Percentiles rank a stretch among this genome's conserved stretches.
Evolutionary conservation across 768 basidiomycete genomes (phyloP).

Genomic region (Suillus brevipes): DNA sequence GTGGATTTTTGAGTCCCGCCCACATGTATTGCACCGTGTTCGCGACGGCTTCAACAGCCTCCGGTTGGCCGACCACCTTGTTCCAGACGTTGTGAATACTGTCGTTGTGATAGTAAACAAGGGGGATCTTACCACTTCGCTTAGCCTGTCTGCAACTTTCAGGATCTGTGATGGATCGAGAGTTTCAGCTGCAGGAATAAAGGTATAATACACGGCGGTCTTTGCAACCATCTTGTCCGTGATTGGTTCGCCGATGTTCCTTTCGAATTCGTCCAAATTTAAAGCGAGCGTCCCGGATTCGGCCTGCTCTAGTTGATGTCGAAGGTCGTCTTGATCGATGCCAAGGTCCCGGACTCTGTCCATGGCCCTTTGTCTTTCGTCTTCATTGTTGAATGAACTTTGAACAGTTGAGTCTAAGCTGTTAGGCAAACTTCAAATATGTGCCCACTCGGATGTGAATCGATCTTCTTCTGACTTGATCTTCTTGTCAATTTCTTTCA

Average conservation of each 20-base stretch:
- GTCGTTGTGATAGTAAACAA: not conserved
- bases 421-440: not conserved
- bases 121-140: constrained; percentile 1
- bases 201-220: constrained; percentile 11
- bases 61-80: constrained; percentile 34
- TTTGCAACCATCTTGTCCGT: constrained; percentile 6
- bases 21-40: constrained; percentile 47
- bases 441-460: not conserved
- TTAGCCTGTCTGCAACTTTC: constrained; percentile 1
- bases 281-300: not conserved
- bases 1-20: constrained; percentile 44
- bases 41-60: constrained; percentile 44
- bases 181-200: constrained; percentile 10
- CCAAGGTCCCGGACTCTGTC: constrained; percentile 1
- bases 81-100: not conserved
- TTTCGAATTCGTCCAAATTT: not conserved
- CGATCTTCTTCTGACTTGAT: constrained; percentile 8
- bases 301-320: not conserved
- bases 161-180: constrained; percentile 1
- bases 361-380: not conserved
- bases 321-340: not conserved
- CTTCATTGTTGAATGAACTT: not conserved
- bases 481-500: not conserved
- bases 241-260: not conserved
- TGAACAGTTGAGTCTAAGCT: not conserved